These are phyloP conservation scores for Glaciozyma antarctica DNA, from an alignment of 768 basidiomycete genomes.

Conservation along the genomic window DNA sequence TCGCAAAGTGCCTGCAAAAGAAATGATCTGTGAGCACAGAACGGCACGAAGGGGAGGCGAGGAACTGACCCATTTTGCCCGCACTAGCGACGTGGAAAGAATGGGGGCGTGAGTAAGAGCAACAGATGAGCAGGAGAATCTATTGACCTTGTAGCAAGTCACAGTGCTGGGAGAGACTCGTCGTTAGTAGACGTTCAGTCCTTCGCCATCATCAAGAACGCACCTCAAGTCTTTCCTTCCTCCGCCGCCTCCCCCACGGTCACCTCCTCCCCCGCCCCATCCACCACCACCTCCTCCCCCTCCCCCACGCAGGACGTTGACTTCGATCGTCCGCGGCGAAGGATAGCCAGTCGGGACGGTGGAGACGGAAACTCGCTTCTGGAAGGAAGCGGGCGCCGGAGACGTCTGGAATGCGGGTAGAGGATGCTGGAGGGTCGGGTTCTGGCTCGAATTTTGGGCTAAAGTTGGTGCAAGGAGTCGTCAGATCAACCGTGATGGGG, in stretches of 20 bases:
- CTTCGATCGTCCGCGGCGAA: constrained; percentile 23
- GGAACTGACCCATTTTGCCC: too few species aligned
- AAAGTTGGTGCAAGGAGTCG: constrained; percentile 50
- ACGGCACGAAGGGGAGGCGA: too few species aligned
- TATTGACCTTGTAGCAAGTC: not conserved
- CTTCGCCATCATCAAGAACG: constrained; percentile 2
- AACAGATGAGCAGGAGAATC: not conserved
- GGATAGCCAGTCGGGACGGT: constrained; percentile 29
- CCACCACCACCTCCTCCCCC: not conserved
- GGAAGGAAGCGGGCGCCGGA: constrained; percentile 30
- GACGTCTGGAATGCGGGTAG: constrained; percentile 31
- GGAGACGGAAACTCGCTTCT: constrained; percentile 29
- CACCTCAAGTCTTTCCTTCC: constrained; percentile 74
- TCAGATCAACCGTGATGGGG: constrained; percentile 51
- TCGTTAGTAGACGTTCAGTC: not conserved
- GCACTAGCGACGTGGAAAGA: not conserved
- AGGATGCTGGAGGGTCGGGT: constrained; percentile 23
- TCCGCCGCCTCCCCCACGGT: constrained; percentile 53
- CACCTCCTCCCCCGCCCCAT: constrained; percentile 3
- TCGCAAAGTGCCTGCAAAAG: constrained; percentile 14
- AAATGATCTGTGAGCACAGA: not conserved
- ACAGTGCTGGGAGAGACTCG: not conserved
- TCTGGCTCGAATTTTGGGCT: constrained; percentile 38
- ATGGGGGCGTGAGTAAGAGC: not conserved
- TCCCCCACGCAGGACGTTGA: constrained; percentile 20